Evolutionary conservation across 257 asterid genomes (phyloP).

Genomic region (Nicotiana sylvestris): DNA sequence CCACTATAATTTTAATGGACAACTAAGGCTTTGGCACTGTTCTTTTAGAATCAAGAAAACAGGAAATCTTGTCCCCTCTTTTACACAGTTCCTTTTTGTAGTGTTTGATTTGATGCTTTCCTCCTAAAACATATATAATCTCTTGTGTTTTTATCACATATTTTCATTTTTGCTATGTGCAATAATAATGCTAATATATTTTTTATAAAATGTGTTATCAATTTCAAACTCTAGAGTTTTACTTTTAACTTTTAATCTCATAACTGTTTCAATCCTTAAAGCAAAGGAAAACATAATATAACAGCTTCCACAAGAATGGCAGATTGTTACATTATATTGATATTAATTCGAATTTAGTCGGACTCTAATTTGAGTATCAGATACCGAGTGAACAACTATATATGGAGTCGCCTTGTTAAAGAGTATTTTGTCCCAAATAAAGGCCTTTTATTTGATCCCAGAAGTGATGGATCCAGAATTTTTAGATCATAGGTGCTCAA

Average conservation of each 20-base stretch:
- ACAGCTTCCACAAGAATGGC: background rate
- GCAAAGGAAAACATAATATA: background rate
- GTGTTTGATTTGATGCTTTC: slow-evolving; percentile 15
- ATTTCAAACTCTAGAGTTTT: background rate
- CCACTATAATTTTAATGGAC: slow-evolving; percentile 38
- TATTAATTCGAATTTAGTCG: too few relatives aligned
- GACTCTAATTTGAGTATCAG: too few relatives aligned
- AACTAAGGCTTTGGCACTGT: slow-evolving; percentile 38
- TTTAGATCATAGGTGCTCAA: too few relatives aligned
- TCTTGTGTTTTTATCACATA: background rate
- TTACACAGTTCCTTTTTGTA: slow-evolving; percentile 1
- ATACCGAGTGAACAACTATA: too few relatives aligned
- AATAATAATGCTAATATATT: too few relatives aligned
- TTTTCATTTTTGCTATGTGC: background rate
- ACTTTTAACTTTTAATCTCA: background rate
- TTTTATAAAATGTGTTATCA: background rate
- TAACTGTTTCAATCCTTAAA: background rate
- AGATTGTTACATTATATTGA: too few relatives aligned
- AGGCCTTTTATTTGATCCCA: too few relatives aligned
- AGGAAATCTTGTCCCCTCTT: slow-evolving; percentile 28
- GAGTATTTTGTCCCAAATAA: too few relatives aligned
- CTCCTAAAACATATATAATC: background rate
- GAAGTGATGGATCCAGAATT: too few relatives aligned
- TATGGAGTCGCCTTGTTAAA: too few relatives aligned
- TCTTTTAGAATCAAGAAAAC: slow-evolving; percentile 29